Evolutionary conservation across 116 monocot species (phyloP), one percentile per base, ranked within the genome.

Genomic region (Trichopus zeylanicus): DNA sequence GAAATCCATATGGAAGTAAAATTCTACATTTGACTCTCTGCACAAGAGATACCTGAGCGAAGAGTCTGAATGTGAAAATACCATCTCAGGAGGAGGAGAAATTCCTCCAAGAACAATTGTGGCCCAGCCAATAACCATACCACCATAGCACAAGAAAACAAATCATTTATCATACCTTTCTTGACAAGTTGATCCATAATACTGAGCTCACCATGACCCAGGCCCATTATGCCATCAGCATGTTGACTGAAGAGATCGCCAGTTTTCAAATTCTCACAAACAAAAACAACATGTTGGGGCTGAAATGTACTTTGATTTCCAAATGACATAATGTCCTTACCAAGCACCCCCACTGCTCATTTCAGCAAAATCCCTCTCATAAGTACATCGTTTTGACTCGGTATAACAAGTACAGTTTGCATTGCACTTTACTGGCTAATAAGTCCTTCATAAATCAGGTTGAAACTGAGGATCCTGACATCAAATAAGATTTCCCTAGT

Each of bases 101-200:
- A 87, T 70, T 32, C 76, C 84, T 60, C 95, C 95, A 67, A 97
- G 90, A 52, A 87, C 81, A 87, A 97, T 97, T 52, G 95, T 79
- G 57, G 90, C 95, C 6, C 95, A 90, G 68, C 95, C 90, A 73
- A 97, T 42, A 64, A 81, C 81, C 95, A 90, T 97, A 21, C 95
- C 95, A 62, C 95, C 95, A 75, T 97, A 97, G 55, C 95, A 97
- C 48, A 97, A 49, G 95, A 97, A 70, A 97, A 97, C 12, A 87
- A 81, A 79, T 97, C 87, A 67, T 62, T 70, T 32, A 97, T 84
- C 4, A 79, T 79, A 49, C 87, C 87, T 65, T 89, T 89, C 0
- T 77, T 72, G 27, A 97, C 87, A 65, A 97, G 87, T 30, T 97
- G 95, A 68, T 97, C 95, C 95, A 97, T 71, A 23, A 97, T 90